Evolutionary conservation across 169 alveolate genomes (phyloP), one percentile per base, ranked within the genome.

Genomic region (Eimeria necatrix): DNA sequence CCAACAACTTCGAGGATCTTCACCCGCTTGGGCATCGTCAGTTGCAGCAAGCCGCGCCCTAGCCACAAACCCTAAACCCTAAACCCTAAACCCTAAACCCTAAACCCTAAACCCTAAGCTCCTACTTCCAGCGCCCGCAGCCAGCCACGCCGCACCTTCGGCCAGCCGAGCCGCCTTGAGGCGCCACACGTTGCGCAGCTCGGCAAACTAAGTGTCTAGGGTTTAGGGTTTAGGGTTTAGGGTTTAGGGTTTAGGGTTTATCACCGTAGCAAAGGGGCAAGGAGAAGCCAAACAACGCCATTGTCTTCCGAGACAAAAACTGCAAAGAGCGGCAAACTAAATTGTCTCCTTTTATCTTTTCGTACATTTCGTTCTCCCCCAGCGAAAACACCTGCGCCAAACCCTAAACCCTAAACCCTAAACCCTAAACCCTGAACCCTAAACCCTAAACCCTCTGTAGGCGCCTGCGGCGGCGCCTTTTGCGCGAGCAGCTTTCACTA

Each of bases 401-500:
- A 32, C 41, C 68, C 20, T 3, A 56, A 56, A 56, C 68, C 68
- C 68, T 56, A 56, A 56, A 56, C 68, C 68, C 68, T 56, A 56
- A 56, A 56, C 20, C 20, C 68, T 56, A 0, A 32, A 2, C 41
- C 12, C 4, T 3, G 88, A 83, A 52, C 48, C 24, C 88, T n/a
- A 94, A 94, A 52, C 4, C 59, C 8, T 5, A n/a, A n/a, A 9
- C 76, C 26, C 76, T 64, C n/a, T n/a, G n/a, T n/a, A n/a, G n/a
- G n/a, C n/a, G n/a, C n/a, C n/a, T n/a, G n/a, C n/a, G n/a, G n/a
- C n/a, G n/a, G n/a, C n/a, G n/a, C n/a, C n/a, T n/a, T n/a, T n/a
- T n/a, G 52, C 73, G 76, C 24, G 95, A 88, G 60, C 48, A 46
- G 68, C 99, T 3, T 99, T 99, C 96, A n/a, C n/a, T n/a, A n/a